Evolutionary conservation across 768 basidiomycete genomes (phyloP), one percentile per base, ranked within the genome.

Genomic region (Bullera alba): DNA sequence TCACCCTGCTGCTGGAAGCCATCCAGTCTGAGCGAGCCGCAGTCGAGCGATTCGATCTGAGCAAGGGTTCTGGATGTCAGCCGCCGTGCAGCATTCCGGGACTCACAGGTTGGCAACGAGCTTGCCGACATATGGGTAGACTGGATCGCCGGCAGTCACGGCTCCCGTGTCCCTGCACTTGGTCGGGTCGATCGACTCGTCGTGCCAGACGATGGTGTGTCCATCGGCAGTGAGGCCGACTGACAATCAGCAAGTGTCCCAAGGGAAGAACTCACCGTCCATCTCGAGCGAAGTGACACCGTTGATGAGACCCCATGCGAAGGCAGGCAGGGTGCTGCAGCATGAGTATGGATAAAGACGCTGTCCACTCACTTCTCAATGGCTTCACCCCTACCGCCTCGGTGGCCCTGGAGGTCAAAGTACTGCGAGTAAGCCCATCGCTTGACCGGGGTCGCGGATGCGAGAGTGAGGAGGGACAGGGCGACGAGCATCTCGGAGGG

Each of bases 31-130:
- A 77, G 75, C 10, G 84, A 85, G 34, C 86, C 86, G 58, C 87
- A 89, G 66, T 89, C 85, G 37, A 89, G 70, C 4, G 84, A 87
- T 71, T 83, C 83, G 51, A 89, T 72, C 71, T 88, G 86, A 5
- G 84, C 80, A 35, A 87, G 71, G 0, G 87, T 88, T 35, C 87
- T 77, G 66, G 86, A 83, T n/a, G 80, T 82, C 47, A 87, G 77
- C 52, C 76, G 79, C 70, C 22, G 19, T 41, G 14, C 6, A 35
- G 32, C 8, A 34, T n/a, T 10, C 10, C 32, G 32, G 22, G 25
- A 15, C 35, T 42, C 10, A 47, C 28, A 53, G 48, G 15, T 58
- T 56, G 37, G 50, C 49, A 7, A 59, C 41, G 45, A 48, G 36
- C 46, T 61, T 56, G 6, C 58, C 61, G 21, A 69, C 65, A 42